Evolutionary conservation across 495 filamentous ascomycete species (phyloP), one percentile per base, ranked within the genome.

Genomic region (Endocarpon pusillum): DNA sequence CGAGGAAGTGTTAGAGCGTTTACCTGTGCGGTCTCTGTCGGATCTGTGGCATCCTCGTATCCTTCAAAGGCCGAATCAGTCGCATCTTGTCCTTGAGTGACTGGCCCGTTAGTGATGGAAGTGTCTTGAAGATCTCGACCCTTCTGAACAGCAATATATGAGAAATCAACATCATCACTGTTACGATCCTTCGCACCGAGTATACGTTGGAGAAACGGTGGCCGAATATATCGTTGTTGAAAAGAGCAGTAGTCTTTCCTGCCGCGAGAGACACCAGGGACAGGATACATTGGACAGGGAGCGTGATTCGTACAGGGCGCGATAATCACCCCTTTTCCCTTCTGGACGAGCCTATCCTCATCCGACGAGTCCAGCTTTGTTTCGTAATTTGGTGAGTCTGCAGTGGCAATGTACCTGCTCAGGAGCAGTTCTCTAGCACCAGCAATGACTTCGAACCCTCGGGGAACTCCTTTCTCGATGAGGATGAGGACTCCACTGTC

Each of bases 291-390:
- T 0, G 89, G 89, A 44, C 89, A 97, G 35, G 67, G 69, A 1
- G 52, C 57, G 51, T 96, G 91, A 55, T 85, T 94, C 1, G 89
- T 97, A 53, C 89, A 97, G 0, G 89, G 89, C 1, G 91, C 89
- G 39, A 97, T 67, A 43, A 97, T 94, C 75, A 86, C 85, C 41
- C 85, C 89, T 1, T 64, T 53, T 41, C 89, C 83, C 41, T 79
- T 79, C 17, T 55, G 34, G 1, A 59, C 44, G 15, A 55, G 51
- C 3, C 48, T 41, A n/a, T 46, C 42, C 10, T 54, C 51, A 4
- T 42, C 48, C 1, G 55, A 41, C 7, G 55, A 55, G 11, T 63
- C 55, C 4, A 55, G 44, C 32, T 52, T 36, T 25, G 56, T 49
- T 24, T 56, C 61, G 27, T 57, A 59, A 25, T 62, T 51, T 19